phyloP scores from a whole-genome alignment of 1,139 yeast genomes.

The Wickerhamomyces sp. region DNA sequence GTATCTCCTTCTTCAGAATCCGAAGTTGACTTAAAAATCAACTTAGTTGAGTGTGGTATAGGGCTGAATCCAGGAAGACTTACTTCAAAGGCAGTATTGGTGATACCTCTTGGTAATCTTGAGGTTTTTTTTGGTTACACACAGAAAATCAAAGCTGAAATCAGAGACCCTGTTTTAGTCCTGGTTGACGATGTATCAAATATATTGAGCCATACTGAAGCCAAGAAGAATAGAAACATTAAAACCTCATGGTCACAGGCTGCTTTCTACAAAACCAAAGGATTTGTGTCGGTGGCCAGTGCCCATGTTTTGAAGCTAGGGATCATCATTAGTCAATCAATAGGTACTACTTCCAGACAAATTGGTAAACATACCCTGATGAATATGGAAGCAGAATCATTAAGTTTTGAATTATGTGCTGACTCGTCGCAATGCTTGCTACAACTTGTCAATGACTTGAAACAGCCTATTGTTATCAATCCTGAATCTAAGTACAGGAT shows the following conservation, averaged over 20 bases:
- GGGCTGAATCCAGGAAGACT: constrained; percentile 59
- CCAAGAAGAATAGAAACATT: constrained; percentile 14
- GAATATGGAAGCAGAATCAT: constrained; percentile 44
- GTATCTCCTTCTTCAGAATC: constrained; percentile 5
- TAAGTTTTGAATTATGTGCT: constrained; percentile 65
- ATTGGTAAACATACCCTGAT: constrained; percentile 21
- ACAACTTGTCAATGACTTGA: constrained; percentile 67
- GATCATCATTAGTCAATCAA: constrained; percentile 8
- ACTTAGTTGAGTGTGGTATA: constrained; percentile 46
- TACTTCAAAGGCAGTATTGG: constrained; percentile 44
- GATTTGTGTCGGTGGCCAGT: constrained; percentile 43
- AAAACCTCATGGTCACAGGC: constrained; percentile 30
- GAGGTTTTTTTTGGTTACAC: constrained; percentile 39
- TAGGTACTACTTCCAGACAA: constrained; percentile 1
- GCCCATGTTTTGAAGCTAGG: constrained; percentile 35
- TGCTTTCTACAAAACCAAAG: constrained; percentile 31
- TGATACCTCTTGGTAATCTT: constrained; percentile 47
- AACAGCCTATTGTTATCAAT: constrained; percentile 55
- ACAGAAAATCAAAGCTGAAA: constrained; percentile 37
- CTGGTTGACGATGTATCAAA: constrained; percentile 53
- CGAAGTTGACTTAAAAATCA: constrained; percentile 37
- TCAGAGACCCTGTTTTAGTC: constrained; percentile 41
- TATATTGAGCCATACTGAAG: constrained; percentile 23
- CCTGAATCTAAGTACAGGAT: constrained; percentile 53
- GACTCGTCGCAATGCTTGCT: constrained; percentile 74